Percentiles rank a stretch among this genome's conserved stretches.
These are phyloP conservation scores for Avicennia marina DNA, from an alignment of 257 asterid genomes.

Conservation along the genomic window DNA sequence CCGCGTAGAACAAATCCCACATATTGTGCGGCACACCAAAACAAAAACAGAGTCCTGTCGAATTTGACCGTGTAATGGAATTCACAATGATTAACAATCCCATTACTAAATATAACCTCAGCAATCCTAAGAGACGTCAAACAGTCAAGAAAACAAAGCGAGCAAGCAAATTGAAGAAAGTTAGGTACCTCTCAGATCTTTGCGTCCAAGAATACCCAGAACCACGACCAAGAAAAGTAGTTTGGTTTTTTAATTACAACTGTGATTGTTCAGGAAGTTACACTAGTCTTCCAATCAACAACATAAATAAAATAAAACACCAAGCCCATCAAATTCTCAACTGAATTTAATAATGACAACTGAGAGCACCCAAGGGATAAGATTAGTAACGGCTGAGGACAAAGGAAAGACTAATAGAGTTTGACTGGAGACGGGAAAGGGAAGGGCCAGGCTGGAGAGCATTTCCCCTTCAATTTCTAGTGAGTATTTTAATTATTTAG, in stretches of 20 bases:
- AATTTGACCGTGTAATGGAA: no score
- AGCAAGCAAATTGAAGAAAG: not conserved
- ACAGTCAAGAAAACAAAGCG: not conserved
- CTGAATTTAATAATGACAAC: conserved; percentile 14
- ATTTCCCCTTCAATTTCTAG: conserved; percentile 43
- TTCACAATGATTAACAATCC: no score
- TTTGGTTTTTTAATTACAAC: no score
- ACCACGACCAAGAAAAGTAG: not conserved
- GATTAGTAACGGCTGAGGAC: conserved; percentile 23
- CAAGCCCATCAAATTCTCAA: not conserved
- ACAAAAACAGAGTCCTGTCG: no score
- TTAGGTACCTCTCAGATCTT: not conserved
- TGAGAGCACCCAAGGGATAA: conserved; percentile 3
- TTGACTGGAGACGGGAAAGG: conserved; percentile 44
- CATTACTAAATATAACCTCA: no score
- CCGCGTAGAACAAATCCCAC: no score
- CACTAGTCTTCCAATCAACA: conserved; percentile 1
- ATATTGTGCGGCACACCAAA: no score
- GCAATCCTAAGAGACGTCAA: no score
- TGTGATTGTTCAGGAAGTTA: no score
- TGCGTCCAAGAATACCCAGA: not conserved
- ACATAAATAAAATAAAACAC: not conserved
- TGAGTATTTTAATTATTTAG: no score
- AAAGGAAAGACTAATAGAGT: conserved; percentile 33
- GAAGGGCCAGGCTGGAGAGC: conserved; percentile 66